A percentile compares a stretch with the other conserved stretches of the same genome.
Evolutionary conservation across 257 asterid genomes (phyloP).

Genomic region (Verbena officinalis): DNA sequence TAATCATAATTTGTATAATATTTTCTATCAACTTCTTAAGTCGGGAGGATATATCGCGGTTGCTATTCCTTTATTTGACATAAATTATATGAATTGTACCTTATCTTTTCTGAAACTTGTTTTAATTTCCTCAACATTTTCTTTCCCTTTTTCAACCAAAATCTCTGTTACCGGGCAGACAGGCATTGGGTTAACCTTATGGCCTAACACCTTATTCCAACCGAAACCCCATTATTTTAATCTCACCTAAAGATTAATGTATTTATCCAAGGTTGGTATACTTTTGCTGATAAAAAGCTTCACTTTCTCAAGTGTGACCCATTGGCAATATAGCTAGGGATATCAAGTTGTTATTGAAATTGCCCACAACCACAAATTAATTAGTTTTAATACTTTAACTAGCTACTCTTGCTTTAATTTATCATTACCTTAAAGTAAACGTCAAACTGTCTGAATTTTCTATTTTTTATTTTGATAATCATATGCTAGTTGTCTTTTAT

Average conservation of each 20-base stretch:
- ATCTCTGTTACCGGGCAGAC: too few species aligned
- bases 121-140: too few species aligned
- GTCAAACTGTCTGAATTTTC: too few species aligned
- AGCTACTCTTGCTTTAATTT: neutral
- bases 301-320: slow-evolving; percentile 15
- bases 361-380: neutral
- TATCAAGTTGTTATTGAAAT: too few species aligned
- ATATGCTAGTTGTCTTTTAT: slow-evolving; percentile 27
- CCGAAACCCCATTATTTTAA: slow-evolving; percentile 17
- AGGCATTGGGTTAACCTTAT: neutral
- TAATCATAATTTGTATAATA: too few species aligned
- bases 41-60: too few species aligned
- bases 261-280: slow-evolving; percentile 8
- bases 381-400: neutral
- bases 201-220: slow-evolving; percentile 7
- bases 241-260: slow-evolving; percentile 4
- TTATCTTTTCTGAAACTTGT: too few species aligned
- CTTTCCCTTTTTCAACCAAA: too few species aligned
- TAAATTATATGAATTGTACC: too few species aligned
- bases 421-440: slow-evolving; percentile 24
- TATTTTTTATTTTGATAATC: too few species aligned
- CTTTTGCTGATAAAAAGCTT: slow-evolving; percentile 17
- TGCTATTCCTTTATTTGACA: too few species aligned
- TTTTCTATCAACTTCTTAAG: too few species aligned
- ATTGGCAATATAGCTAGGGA: neutral